Base-by-base conservation (phyloP, 2,329 filamentous ascomycete genomes). In the Daldinia eschscholtzii region DNA sequence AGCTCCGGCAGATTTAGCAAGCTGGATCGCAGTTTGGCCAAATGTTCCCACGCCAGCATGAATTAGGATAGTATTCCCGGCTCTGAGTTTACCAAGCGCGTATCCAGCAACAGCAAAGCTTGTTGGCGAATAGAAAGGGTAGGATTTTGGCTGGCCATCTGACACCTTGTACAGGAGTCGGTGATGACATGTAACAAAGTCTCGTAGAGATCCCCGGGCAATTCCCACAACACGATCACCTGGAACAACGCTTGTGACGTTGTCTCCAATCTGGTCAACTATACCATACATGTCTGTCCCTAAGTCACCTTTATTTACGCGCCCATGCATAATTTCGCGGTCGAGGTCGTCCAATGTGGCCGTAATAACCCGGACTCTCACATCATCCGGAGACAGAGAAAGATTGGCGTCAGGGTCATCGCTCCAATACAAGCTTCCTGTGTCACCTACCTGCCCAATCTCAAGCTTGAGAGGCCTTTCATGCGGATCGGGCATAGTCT, bases 141-240 rank as follows among this genome's bases (percentile, higher is more conserved):
- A 23, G 28, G 13, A 12, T 10, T 59, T 28, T 3, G n/a, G 20
- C 20, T 30, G 35, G 23, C 57, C 12, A 2, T 30, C 26, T 4
- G 33, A 15, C 15, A 57, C 42, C 23, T 71, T 70, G n/a, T 78
- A 74, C 4, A 83, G 80, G 13, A 86, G 80, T 0, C 75, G 72
- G 2, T 72, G 65, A 44, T 83, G 75, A 33, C 82, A 74, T 7
- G 76, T 76, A 30, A 79, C 64, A 3, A 75, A 75, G 42, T 76
- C 82, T 35, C 75, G 46, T 28, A 85, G 70, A 0, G 82, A 77
- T 12, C 80, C 81, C 4, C 74, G 70, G 10, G 79, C 72, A 33
- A 84, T 69, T 5, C 82, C 82, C 2, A 80, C 57, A 15, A 88
- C 86, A 2, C 75, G 73, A 41, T 85, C 81, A 3, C 82, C 82